Base-by-base conservation (phyloP, 2,329 filamentous ascomycete genomes). In the Diaporthe australafricana region DNA sequence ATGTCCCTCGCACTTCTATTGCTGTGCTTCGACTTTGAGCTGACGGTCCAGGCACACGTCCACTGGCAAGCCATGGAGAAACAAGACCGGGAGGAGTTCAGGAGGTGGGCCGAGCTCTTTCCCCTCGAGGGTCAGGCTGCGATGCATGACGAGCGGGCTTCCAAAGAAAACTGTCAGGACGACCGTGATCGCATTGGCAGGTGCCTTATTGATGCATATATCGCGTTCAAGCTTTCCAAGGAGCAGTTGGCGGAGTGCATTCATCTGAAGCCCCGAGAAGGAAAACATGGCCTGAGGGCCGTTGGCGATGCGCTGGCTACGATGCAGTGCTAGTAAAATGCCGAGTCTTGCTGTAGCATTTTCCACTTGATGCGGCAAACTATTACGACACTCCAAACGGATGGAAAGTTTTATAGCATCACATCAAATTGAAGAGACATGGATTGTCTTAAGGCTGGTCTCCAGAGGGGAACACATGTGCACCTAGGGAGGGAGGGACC, bases 1-100 rank as follows among this genome's bases (percentile, higher is more conserved):
- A 73, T 73, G 35, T 66, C 72, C 27, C 48, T 66, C 17, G 57
- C 65, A 7, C 65, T 73, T 3, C 65, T 73, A 9, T 48, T 73
- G 27, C 52, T 55, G 30, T 68, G 57, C 56, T 73, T 73, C 45
- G 65, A 73, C n/a, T 69, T 72, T 22, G 35, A 57, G 30, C 38
- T 73, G 16, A 71, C 69, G 3, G 72, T 30, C 1, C 16, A 17
- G 6, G 57, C 65, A 11, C 42, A 25, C 17, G 11, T 9, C 1
- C 40, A 72, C 35, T 40, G 56, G 17, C 38, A 27, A 5, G 11
- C n/a, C 20, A 47, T 67, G 56, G 32, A 60, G 42, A 14, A 32
- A 27, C 63, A 55, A 52, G 35, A 70, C 20, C 56, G n/a, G 27
- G 65, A 72, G 7, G 72, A 73, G 45, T 60, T 32, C 4, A 35